Evolutionary conservation across 306 rosid genomes (phyloP), one percentile per base, ranked within the genome.

Genomic region (Datisca glomerata): DNA sequence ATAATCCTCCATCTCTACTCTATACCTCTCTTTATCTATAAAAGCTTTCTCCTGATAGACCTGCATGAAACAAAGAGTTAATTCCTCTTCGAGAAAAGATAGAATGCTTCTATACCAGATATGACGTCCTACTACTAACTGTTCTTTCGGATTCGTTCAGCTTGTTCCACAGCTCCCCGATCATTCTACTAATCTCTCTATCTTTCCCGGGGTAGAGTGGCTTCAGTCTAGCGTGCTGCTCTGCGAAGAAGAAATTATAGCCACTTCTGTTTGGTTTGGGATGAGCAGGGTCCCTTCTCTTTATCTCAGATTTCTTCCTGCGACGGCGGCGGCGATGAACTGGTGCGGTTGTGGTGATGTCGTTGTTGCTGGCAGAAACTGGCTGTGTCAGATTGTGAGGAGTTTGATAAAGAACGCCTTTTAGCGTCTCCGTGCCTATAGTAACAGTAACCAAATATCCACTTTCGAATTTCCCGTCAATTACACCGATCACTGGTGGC

Each of bases 201-300:
- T 84, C 98, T 54, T 69, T 89, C 43, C 93, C 93, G 1, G 74
- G 98, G 59, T 80, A 64, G 38, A 74, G 82, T 7, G 81, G 72
- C 28, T 89, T 84, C 27, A 89, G 63, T 57, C 78, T 75, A 25
- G 98, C 91, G 61, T 84, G 91, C 58, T 89, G 98, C 55, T 89
- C 95, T 1, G 91, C 86, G 51, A 80, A 89, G 74, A 89, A 89
- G 73, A 89, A 89, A 47, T 89, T 89, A 55, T 89, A 89, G 2
- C 97, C 95, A 20, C 95, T 89, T 80, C 95, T 64, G 63, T 80
- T 89, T 9, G 93, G 93, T 54, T 89, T 89, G 12, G 97, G 97
- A 56, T 72, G 95, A 59, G 71, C 93, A 2, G 95, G 95, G 47
- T 80, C 97, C 54, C 95, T 72, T 69, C 78, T 64, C 49, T 66